phyloP scores from a whole-genome alignment of 2,329 filamentous ascomycete genomes.

The Cladorrhinum sp. region DNA sequence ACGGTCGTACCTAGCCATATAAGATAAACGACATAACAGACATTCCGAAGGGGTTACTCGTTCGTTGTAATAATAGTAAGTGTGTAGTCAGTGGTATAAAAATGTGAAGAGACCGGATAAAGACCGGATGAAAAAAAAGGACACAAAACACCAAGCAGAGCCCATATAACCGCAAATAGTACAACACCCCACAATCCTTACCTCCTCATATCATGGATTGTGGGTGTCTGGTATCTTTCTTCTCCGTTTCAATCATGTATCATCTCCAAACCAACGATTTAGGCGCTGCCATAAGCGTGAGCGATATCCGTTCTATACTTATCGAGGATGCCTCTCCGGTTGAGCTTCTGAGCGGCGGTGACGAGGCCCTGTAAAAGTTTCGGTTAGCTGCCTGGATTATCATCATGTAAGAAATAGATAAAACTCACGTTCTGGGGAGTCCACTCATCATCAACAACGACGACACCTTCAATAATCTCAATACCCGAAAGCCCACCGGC shows the following conservation, averaged over 20 bases:
- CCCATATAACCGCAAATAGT: slow-evolving; percentile 1
- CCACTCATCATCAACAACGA: slow-evolving; percentile 71
- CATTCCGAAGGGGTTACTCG: neutral
- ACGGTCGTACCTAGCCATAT: neutral
- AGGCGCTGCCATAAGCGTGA: slow-evolving; percentile 49
- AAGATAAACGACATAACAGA: neutral
- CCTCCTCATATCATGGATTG: neutral
- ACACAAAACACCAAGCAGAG: neutral
- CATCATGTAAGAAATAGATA: neutral
- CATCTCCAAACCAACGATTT: neutral
- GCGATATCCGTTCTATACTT: slow-evolving; percentile 62
- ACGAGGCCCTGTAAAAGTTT: slow-evolving; percentile 50
- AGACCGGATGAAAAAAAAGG: neutral
- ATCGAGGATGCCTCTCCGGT: slow-evolving; percentile 63
- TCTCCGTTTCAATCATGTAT: neutral
- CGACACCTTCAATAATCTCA: slow-evolving; percentile 69
- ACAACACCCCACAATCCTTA: neutral
- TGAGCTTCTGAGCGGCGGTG: slow-evolving; percentile 70
- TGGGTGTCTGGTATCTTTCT: neutral
- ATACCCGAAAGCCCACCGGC: slow-evolving; percentile 62
- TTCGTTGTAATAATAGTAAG: neutral
- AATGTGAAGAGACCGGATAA: neutral
- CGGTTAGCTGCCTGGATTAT: slow-evolving; percentile 28
- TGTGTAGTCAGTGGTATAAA: neutral
- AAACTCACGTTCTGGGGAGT: slow-evolving; percentile 67